Conservation (phyloP, 83 land plant species). For the Thuja plicata region DNA sequence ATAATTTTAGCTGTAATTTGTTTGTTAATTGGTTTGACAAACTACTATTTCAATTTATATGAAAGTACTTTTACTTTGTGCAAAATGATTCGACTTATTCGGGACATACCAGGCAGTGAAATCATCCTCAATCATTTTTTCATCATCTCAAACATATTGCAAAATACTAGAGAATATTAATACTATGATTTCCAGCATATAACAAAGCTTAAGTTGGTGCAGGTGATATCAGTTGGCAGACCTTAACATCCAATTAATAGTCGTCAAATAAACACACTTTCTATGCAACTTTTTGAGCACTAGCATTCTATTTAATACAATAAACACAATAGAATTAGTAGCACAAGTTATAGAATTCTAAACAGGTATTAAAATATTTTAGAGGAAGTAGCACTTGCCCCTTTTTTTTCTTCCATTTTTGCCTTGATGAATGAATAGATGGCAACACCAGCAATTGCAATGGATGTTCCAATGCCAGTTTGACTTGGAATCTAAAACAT, state of each 20-base stretch:
- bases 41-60: neutral
- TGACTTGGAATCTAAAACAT: constrained; percentile 63
- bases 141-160: constrained; percentile 12
- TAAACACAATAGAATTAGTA: neutral
- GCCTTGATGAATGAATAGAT: constrained; percentile 90
- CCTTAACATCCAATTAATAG: neutral
- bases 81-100: neutral
- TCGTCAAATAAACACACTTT: neutral
- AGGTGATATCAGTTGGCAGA: neutral
- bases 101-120: neutral
- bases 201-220: neutral
- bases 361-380: neutral
- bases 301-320: neutral
- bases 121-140: constrained; percentile 12
- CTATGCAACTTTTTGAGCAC: neutral
- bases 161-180: no score
- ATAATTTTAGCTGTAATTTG: neutral
- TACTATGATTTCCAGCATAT: neutral
- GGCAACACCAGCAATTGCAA: constrained; percentile 96
- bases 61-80: neutral
- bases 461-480: constrained; percentile 79
- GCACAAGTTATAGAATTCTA: neutral
- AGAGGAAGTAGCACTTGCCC: constrained; percentile 37
- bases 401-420: constrained; percentile 84
- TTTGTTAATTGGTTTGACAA: neutral